These are phyloP conservation scores for Scheffersomyces ergatensis DNA, from an alignment of 805 yeast genomes.

Conservation along the genomic window DNA sequence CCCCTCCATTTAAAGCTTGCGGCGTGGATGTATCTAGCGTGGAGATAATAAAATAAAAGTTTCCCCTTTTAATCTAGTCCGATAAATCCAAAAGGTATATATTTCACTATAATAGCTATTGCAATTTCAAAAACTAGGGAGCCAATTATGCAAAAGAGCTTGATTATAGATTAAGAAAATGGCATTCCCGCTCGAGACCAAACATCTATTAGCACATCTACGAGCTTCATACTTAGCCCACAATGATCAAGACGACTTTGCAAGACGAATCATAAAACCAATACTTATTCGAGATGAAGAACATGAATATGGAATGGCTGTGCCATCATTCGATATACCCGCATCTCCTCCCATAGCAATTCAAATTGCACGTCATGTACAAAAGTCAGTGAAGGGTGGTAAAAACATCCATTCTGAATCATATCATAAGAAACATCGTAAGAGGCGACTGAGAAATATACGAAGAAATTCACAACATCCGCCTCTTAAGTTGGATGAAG, in stretches of 20 bases:
- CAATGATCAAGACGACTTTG: conserved; percentile 20
- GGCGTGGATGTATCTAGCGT: too few relatives aligned
- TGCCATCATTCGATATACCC: conserved; percentile 8
- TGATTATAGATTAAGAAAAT: too few relatives aligned
- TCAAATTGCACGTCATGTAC: conserved; percentile 20
- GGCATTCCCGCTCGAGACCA: conserved; percentile 37
- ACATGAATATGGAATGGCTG: not conserved
- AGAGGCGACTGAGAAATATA: not conserved
- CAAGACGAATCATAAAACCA: conserved; percentile 18
- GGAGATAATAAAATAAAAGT: too few relatives aligned
- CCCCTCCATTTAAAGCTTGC: too few relatives aligned
- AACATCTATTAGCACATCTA: conserved; percentile 26
- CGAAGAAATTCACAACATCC: not conserved
- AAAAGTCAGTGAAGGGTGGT: conserved; percentile 10
- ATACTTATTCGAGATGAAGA: conserved; percentile 6
- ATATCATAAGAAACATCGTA: not conserved
- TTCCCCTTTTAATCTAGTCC: too few relatives aligned
- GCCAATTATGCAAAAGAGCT: too few relatives aligned
- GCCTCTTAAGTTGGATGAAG: not conserved
- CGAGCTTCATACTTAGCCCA: conserved; percentile 23
- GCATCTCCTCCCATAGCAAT: conserved; percentile 33
- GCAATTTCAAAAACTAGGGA: too few relatives aligned
- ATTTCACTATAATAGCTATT: too few relatives aligned
- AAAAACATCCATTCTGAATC: not conserved
- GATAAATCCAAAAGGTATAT: too few relatives aligned